phyloP scores from a whole-genome alignment of 352 stramenopile genomes.

The Pythium sp. region DNA sequence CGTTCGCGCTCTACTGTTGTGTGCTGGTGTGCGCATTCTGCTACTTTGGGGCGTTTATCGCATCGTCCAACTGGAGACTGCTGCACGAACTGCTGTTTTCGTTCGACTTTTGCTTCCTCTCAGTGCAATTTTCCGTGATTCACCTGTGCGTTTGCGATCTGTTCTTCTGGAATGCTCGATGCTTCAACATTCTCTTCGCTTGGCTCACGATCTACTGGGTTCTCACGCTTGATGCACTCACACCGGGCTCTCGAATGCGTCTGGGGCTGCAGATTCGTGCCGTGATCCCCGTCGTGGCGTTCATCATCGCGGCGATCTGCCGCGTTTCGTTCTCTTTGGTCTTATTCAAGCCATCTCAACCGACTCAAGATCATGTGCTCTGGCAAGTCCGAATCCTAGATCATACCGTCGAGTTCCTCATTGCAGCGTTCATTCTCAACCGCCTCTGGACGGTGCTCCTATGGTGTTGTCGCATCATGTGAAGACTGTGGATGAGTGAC shows the following conservation, averaged over 20 bases:
- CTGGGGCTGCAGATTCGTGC: slow-evolving; percentile 12
- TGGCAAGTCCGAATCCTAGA: not conserved
- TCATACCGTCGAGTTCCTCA: not conserved
- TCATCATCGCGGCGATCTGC: slow-evolving; percentile 2
- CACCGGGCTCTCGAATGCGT: slow-evolving; percentile 7
- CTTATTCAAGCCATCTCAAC: not conserved
- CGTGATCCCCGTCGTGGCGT: not conserved
- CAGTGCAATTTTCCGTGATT: slow-evolving; percentile 22
- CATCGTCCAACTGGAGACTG: slow-evolving; percentile 3
- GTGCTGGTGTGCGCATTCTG: not conserved
- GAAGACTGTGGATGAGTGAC: not conserved
- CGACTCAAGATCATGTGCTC: slow-evolving; percentile 7
- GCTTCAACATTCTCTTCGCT: slow-evolving; percentile 7
- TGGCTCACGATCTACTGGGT: slow-evolving; percentile 24
- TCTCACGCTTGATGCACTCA: slow-evolving; percentile 28
- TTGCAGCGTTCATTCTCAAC: slow-evolving; percentile 6
- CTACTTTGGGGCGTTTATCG: slow-evolving; percentile 5
- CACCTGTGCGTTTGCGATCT: slow-evolving; percentile 24
- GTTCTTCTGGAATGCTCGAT: slow-evolving; percentile 20
- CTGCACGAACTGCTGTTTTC: slow-evolving; percentile 10
- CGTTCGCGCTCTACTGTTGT: not conserved
- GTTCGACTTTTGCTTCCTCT: slow-evolving; percentile 32
- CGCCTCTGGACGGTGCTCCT: slow-evolving; percentile 7
- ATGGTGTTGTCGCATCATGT: not conserved
- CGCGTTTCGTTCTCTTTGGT: slow-evolving; percentile 6